These are phyloP conservation scores for Pseudocercospora crystallina DNA, from an alignment of 2,329 filamentous ascomycete genomes.

Conservation along the genomic window DNA sequence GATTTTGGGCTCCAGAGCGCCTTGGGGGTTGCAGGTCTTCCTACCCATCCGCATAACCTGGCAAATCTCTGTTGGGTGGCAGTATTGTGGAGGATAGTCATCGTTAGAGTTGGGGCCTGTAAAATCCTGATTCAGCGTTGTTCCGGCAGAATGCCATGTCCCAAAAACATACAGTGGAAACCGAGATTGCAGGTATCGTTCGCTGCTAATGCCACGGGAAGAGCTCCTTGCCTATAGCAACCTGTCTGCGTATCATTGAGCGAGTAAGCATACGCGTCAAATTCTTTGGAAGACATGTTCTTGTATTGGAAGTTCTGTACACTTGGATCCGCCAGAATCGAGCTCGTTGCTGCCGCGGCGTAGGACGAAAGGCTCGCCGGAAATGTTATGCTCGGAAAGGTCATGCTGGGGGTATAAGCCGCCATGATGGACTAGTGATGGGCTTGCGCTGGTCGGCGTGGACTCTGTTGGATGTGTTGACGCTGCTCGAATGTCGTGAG, in stretches of 20 bases:
- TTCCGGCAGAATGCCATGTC: not conserved
- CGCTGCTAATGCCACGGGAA: conserved; percentile 30
- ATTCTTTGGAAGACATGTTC: conserved; percentile 27
- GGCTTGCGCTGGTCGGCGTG: not conserved
- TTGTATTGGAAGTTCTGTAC: not conserved
- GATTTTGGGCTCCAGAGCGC: conserved; percentile 51
- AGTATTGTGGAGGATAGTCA: conserved; percentile 33
- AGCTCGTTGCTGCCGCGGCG: not conserved
- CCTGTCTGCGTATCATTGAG: conserved; percentile 23
- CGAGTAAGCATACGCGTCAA: conserved; percentile 22
- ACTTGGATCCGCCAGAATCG: not conserved
- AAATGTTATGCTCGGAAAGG: not conserved
- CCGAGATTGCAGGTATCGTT: conserved; percentile 32
- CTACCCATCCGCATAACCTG: conserved; percentile 22
- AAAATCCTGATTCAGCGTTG: not conserved
- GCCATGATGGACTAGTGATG: not conserved
- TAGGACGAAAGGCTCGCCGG: not conserved
- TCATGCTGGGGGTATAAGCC: not conserved
- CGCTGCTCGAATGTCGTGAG: not conserved
- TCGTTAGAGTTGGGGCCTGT: conserved; percentile 30
- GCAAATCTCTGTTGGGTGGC: conserved; percentile 30
- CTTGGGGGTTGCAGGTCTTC: conserved; percentile 35
- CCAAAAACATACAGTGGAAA: conserved; percentile 18
- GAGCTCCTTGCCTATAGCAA: conserved; percentile 27
- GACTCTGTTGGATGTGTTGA: no score